Evolutionary conservation across 73 alveolate species (phyloP).

Genomic region (Tetrahymena malaccensis): DNA sequence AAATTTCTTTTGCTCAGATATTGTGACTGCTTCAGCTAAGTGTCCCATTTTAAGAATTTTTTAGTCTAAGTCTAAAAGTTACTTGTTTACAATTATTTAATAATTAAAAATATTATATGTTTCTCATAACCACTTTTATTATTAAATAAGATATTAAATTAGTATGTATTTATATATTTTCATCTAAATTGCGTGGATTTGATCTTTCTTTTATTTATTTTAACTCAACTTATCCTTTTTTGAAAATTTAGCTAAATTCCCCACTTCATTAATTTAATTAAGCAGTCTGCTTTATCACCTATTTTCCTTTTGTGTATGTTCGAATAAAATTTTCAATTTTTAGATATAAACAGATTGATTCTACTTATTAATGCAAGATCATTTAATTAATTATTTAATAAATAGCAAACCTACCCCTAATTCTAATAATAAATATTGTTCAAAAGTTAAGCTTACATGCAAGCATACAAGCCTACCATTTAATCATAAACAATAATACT

Average conservation of each 20-base stretch:
- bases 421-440: too few species aligned
- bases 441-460: too few species aligned
- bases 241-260: not conserved
- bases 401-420: too few species aligned
- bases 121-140: not conserved
- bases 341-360: not conserved
- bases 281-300: not conserved
- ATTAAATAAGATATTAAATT: not conserved
- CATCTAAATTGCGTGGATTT: not conserved
- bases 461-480: too few species aligned
- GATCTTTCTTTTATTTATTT: not conserved
- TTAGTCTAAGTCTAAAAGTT: not conserved
- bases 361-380: not conserved
- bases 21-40: not conserved
- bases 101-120: not conserved
- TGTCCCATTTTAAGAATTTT: not conserved
- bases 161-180: not conserved
- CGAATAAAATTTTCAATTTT: too few species aligned
- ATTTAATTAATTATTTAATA: too few species aligned
- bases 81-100: not conserved
- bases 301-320: not conserved
- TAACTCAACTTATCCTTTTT: not conserved
- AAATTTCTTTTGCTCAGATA: not conserved
- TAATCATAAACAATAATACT: too few species aligned
- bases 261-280: not conserved